Evolutionary conservation across 129 eudicot genomes (phyloP), one percentile per base, ranked within the genome.

Genomic region (Mikania micrantha): DNA sequence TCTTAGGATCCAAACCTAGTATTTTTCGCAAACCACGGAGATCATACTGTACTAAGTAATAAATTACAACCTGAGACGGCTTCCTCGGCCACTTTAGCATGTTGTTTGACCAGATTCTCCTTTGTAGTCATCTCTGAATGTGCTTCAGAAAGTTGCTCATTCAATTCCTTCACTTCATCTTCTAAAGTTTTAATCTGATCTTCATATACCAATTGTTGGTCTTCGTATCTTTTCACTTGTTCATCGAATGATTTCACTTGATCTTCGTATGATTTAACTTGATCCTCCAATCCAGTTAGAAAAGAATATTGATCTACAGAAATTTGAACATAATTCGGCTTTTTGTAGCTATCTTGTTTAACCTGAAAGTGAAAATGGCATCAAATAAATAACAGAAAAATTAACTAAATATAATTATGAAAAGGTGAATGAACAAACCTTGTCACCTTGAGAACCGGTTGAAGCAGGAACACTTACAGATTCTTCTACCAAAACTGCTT

Each of bases 41-140:
- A n/a, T n/a, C n/a, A n/a, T n/a, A n/a, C n/a, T n/a, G n/a, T n/a
- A n/a, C n/a, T n/a, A n/a, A n/a, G n/a, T n/a, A n/a, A 68, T 21
- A 22, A 57, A 19, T 28, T 39, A 59, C 67, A 65, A 94, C 99
- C 99, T 73, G 97, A 94, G 38, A 94, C 97, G 34, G 99, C 99
- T 60, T 94, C 99, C 77, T 94, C 99, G 34, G 99, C 99, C 45
- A 94, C 99, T 79, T 94, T 94, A 5, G 87, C 87, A 41, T 94
- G 99, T 66, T 94, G 99, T 72, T 94, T 94, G 50, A 89, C 99
- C 58, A 83, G 65, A 80, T 72, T 88, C 68, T 89, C 99, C 74
- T 94, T 87, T 19, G 87, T 81, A 12, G 83, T 85, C 75, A 94
- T 87, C 67, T 94, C 99, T 62, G 90, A 60, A 70, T 94, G 64